A percentile compares a stretch with the other conserved stretches of the same genome.
Conservation (phyloP, 305 asterid genomes). For the Andrographis paniculata region DNA sequence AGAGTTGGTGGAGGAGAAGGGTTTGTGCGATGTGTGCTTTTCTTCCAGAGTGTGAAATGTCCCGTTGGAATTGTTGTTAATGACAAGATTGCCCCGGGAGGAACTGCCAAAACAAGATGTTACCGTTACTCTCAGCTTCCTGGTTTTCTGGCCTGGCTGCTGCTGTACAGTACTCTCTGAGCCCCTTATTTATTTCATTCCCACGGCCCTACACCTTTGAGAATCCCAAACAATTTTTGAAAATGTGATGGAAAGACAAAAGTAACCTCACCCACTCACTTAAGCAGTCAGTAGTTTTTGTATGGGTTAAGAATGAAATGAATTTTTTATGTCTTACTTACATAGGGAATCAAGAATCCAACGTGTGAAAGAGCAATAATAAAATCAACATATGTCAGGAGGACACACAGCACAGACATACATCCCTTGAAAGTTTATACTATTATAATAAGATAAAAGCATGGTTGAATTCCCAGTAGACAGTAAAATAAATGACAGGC, state of each 20-base stretch:
- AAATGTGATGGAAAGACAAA: neutral
- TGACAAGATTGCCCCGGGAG: slow-evolving; percentile 55
- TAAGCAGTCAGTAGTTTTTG: no score
- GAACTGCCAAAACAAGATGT: slow-evolving; percentile 39
- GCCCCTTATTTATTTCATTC: slow-evolving; percentile 1
- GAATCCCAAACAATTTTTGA: neutral
- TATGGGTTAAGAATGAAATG: neutral
- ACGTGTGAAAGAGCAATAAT: slow-evolving; percentile 18
- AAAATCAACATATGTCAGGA: slow-evolving; percentile 23
- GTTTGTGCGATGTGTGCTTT: slow-evolving; percentile 18
- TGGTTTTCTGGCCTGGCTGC: slow-evolving; percentile 21
- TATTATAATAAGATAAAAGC: neutral
- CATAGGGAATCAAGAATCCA: no score
- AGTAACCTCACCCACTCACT: no score
- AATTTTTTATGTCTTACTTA: neutral
- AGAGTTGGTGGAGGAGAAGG: neutral
- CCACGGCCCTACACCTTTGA: neutral
- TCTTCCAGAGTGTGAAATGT: slow-evolving; percentile 24
- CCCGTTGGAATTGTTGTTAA: slow-evolving; percentile 31
- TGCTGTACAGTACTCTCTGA: neutral
- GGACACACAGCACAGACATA: slow-evolving; percentile 8
- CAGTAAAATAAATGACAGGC: no score
- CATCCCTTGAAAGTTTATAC: neutral
- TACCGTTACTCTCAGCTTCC: slow-evolving; percentile 40
- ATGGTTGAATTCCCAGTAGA: neutral